Evolutionary conservation across 306 rosid genomes (phyloP).

Genomic region (Trifolium fragiferum): DNA sequence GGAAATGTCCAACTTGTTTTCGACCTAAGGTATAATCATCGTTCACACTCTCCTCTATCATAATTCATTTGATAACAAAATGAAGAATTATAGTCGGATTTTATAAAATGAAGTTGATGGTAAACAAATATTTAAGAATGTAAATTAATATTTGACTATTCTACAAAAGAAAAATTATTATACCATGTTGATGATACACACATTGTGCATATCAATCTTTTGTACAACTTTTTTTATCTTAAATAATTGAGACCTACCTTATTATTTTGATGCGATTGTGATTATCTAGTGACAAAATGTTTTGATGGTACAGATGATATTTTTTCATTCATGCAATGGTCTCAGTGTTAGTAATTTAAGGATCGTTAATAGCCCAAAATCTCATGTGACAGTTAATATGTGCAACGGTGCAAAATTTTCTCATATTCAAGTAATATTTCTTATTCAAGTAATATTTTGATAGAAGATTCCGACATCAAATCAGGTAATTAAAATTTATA

Average conservation of each 20-base stretch:
- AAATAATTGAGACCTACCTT: not conserved
- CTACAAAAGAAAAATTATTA: no score
- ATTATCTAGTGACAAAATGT: not conserved
- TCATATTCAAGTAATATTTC: no score
- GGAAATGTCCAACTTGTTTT: not conserved
- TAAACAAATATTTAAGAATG: no score
- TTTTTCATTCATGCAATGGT: slow-evolving; percentile 4
- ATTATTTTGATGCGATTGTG: not conserved
- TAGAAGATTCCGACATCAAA: slow-evolving; percentile 31
- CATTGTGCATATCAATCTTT: not conserved
- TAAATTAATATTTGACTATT: no score
- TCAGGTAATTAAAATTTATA: slow-evolving; percentile 41
- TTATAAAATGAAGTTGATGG: no score
- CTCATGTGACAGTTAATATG: slow-evolving; percentile 22
- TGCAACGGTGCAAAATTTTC: slow-evolving; percentile 28
- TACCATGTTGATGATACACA: not conserved
- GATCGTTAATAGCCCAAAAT: slow-evolving; percentile 21
- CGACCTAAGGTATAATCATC: not conserved
- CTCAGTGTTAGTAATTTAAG: slow-evolving; percentile 2
- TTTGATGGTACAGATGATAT: slow-evolving; percentile 3
- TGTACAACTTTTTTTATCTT: not conserved
- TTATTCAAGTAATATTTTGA: slow-evolving; percentile 11
- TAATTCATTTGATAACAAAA: not conserved
- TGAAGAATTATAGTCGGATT: not conserved
- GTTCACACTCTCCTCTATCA: not conserved